These are phyloP conservation scores for Oryza punctata DNA, from an alignment of 176 grass and related monocot genomes.

Conservation along the genomic window DNA sequence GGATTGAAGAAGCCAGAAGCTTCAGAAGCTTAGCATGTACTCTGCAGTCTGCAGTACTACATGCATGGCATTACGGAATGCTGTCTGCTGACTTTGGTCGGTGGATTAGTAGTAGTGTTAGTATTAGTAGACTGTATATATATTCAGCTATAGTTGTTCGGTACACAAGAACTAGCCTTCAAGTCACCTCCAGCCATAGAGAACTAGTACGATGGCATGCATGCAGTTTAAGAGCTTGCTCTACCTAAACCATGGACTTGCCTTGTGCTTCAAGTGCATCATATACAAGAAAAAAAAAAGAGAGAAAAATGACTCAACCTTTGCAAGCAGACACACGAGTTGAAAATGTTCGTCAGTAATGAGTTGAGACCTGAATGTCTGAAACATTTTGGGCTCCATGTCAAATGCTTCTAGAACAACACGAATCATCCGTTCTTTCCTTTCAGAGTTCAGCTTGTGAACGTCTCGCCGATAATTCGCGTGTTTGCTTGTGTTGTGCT, in stretches of 20 bases:
- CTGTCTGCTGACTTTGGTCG: slow-evolving; percentile 27
- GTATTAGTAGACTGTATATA: background rate
- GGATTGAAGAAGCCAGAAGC: background rate
- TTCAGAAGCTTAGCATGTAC: background rate
- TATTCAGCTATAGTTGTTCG: background rate
- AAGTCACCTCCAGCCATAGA: background rate
- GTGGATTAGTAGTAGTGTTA: slow-evolving; percentile 28
- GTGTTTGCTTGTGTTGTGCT: background rate
- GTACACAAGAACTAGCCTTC: background rate
- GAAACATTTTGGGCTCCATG: background rate
- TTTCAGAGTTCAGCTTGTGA: background rate
- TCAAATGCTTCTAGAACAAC: background rate
- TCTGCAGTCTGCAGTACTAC: background rate
- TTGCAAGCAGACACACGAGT: background rate
- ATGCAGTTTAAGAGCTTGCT: background rate
- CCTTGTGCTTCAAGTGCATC: background rate
- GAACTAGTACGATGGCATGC: background rate
- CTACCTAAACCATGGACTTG: background rate
- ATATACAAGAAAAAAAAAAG: background rate
- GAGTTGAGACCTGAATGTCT: background rate
- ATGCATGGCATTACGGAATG: background rate
- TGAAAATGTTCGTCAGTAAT: background rate
- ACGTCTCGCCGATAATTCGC: background rate
- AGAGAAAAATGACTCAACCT: background rate
- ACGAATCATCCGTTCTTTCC: background rate